A percentile compares a stretch with the other conserved stretches of the same genome.
phyloP scores from a whole-genome alignment of 805 yeast species.

The Candida fluviatilis region DNA sequence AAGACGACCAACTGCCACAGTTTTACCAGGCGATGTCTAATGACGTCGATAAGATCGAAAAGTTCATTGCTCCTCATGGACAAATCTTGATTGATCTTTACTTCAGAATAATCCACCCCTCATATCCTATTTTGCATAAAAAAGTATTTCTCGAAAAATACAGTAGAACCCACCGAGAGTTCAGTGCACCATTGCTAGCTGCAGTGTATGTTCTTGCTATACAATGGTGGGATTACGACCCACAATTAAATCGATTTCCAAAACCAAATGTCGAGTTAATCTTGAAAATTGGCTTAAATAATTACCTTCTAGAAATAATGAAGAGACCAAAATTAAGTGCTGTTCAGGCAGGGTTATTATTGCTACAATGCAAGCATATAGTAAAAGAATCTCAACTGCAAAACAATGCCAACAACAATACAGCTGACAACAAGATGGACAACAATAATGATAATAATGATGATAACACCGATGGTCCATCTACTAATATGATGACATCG shows the following conservation, averaged over 20 bases:
- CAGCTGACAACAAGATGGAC: slow-evolving; percentile 9
- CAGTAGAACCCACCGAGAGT: slow-evolving; percentile 83
- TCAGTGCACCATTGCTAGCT: slow-evolving; percentile 86
- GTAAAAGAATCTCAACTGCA: slow-evolving; percentile 15
- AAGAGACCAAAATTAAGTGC: slow-evolving; percentile 88
- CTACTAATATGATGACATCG: slow-evolving; percentile 1
- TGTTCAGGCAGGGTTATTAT: slow-evolving; percentile 81
- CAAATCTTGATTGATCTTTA: slow-evolving; percentile 73
- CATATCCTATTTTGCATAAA: slow-evolving; percentile 87
- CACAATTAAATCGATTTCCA: slow-evolving; percentile 67
- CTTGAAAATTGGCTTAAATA: slow-evolving; percentile 51
- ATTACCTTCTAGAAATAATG: slow-evolving; percentile 69
- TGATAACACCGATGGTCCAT: background rate
- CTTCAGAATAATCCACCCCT: slow-evolving; percentile 83
- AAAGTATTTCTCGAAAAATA: slow-evolving; percentile 89
- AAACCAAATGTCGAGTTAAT: slow-evolving; percentile 67
- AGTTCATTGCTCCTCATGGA: slow-evolving; percentile 89
- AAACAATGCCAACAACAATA: slow-evolving; percentile 8
- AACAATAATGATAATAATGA: background rate
- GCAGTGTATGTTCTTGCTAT: slow-evolving; percentile 85
- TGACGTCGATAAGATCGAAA: slow-evolving; percentile 80
- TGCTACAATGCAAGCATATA: slow-evolving; percentile 60
- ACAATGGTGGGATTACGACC: slow-evolving; percentile 93
- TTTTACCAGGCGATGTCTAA: slow-evolving; percentile 65
- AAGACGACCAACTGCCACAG: slow-evolving; percentile 76